phyloP scores from a whole-genome alignment of 805 yeast species.

The Pichia ethanolica region DNA sequence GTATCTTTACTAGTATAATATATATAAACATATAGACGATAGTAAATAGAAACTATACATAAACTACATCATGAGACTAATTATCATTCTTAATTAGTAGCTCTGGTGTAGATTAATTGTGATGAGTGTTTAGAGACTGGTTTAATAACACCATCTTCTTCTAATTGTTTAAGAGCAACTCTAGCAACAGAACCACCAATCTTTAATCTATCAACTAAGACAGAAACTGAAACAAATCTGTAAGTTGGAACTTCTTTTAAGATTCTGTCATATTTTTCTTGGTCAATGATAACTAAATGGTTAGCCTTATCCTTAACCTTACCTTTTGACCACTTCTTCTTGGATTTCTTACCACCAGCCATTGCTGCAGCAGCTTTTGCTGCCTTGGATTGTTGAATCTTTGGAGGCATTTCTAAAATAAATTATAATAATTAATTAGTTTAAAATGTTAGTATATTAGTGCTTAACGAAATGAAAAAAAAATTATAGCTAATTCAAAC shows the following conservation, averaged over 20 bases:
- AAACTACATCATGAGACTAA: not conserved
- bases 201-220: slow-evolving; percentile 98
- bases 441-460: slow-evolving; percentile 13
- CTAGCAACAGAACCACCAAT: slow-evolving; percentile 99
- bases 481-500: not conserved
- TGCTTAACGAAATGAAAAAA: not conserved
- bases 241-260: slow-evolving; percentile 98
- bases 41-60: not conserved
- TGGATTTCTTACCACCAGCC: slow-evolving; percentile 99
- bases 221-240: slow-evolving; percentile 97
- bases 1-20: not conserved
- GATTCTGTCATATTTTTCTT: slow-evolving; percentile 98
- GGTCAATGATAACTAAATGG: slow-evolving; percentile 95
- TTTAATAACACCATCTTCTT: slow-evolving; percentile 89
- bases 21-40: too few species aligned
- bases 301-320: slow-evolving; percentile 99
- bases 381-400: slow-evolving; percentile 98
- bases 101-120: slow-evolving; percentile 92
- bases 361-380: slow-evolving; percentile 99
- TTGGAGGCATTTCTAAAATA: slow-evolving; percentile 82
- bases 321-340: slow-evolving; percentile 99
- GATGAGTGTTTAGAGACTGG: slow-evolving; percentile 92
- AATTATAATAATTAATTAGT: slow-evolving; percentile 8
- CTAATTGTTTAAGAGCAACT: slow-evolving; percentile 94
- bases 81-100: slow-evolving; percentile 46